Conservation (phyloP, 1,284 basidiomycete genomes). For the Taiwanofungus camphoratus region DNA sequence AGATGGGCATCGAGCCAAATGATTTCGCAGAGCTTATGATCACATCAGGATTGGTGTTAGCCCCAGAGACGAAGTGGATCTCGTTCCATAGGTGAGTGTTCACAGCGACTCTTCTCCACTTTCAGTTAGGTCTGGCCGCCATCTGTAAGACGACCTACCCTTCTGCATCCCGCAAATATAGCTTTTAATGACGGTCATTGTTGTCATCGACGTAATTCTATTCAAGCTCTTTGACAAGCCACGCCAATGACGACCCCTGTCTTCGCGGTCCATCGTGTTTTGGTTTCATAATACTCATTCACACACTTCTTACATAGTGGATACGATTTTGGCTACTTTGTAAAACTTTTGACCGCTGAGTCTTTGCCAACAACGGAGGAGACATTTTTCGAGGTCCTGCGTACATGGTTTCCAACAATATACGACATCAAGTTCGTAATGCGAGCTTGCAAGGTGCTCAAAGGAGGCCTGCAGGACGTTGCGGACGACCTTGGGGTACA, state of each 20-base stretch:
- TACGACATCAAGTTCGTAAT: constrained; percentile 99
- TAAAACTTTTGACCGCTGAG: constrained; percentile 88
- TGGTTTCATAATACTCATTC: too few relatives aligned
- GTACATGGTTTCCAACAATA: constrained; percentile 93
- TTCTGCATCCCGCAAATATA: too few relatives aligned
- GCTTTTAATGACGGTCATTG: too few relatives aligned
- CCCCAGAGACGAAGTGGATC: constrained; percentile 93
- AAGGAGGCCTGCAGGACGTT: constrained; percentile 94
- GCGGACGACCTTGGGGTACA: constrained; percentile 87
- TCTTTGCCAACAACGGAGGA: constrained; percentile 88
- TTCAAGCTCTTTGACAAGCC: too few relatives aligned
- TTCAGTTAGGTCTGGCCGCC: too few relatives aligned
- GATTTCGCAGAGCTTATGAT: constrained; percentile 98
- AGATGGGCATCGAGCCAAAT: constrained; percentile 88
- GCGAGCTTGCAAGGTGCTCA: constrained; percentile 82
- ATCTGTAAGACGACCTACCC: too few relatives aligned
- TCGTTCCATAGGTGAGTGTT: constrained; percentile 89
- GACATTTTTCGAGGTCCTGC: constrained; percentile 85
- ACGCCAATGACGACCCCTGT: too few relatives aligned
- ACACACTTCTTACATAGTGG: constrained; percentile 70
- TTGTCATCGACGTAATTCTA: too few relatives aligned
- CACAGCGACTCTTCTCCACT: constrained; percentile 6
- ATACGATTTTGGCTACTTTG: constrained; percentile 98
- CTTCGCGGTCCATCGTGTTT: too few relatives aligned
- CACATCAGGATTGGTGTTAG: constrained; percentile 89